These are phyloP conservation scores for Suillus discolor DNA, from an alignment of 768 basidiomycete genomes.

Conservation along the genomic window DNA sequence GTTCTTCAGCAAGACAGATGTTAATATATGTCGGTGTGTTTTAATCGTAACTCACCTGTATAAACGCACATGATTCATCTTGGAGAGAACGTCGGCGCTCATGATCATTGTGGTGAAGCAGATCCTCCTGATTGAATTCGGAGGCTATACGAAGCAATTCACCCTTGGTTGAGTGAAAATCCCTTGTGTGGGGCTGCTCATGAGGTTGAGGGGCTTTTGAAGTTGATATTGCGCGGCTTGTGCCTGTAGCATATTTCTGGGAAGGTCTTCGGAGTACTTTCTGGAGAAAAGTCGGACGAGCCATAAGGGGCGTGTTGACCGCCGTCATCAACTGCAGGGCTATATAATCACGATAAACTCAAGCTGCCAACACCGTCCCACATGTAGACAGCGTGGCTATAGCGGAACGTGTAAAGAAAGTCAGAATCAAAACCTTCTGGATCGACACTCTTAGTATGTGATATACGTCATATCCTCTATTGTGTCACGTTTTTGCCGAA, in stretches of 20 bases:
- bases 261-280: slow-evolving; percentile 64
- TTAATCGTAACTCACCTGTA: slow-evolving; percentile 19
- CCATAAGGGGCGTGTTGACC: slow-evolving; percentile 35
- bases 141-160: slow-evolving; percentile 52
- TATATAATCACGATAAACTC: neutral
- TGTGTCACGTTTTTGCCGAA: neutral
- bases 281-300: slow-evolving; percentile 61
- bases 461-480: neutral
- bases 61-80: slow-evolving; percentile 17
- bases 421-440: slow-evolving; percentile 8
- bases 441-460: no score
- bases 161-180: slow-evolving; percentile 54
- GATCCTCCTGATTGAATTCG: slow-evolving; percentile 8
- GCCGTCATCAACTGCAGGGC: neutral
- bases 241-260: slow-evolving; percentile 49
- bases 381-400: neutral
- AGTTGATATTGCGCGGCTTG: slow-evolving; percentile 3
- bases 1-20: slow-evolving; percentile 14
- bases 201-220: neutral
- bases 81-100: slow-evolving; percentile 2
- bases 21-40: neutral
- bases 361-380: neutral
- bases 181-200: slow-evolving; percentile 30
- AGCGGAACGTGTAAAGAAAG: slow-evolving; percentile 8
- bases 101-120: neutral